Conservation (phyloP, 1,284 basidiomycete genomes). For the Leccinum huronense region DNA sequence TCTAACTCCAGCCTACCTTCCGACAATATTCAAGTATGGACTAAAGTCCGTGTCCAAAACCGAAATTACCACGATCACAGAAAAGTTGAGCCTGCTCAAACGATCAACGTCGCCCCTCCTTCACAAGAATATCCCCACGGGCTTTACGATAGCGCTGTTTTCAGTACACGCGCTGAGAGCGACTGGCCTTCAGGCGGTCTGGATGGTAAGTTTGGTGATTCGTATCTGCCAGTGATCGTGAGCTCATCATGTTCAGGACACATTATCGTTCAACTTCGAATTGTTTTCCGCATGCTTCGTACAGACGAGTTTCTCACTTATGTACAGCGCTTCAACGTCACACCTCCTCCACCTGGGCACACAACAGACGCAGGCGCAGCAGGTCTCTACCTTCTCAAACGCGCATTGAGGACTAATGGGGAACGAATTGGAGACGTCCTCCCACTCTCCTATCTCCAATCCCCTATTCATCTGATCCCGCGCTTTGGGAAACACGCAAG, state of each 20-base stretch:
- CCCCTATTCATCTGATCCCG: not conserved
- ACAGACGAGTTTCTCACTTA: not conserved
- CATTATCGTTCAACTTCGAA: not conserved
- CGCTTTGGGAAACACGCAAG: not conserved
- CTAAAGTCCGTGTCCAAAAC: not conserved
- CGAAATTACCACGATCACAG: not conserved
- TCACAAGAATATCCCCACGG: not conserved
- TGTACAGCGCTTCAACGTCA: not conserved
- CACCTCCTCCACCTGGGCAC: not conserved
- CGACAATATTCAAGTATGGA: not conserved
- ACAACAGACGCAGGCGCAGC: not conserved
- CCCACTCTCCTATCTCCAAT: not conserved
- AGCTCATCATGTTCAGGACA: not conserved
- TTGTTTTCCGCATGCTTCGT: not conserved
- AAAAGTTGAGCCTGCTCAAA: not conserved
- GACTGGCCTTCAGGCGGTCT: not conserved
- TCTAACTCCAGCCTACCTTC: not conserved
- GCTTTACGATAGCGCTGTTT: not conserved
- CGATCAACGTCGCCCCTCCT: not conserved
- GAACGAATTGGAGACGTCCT: not conserved
- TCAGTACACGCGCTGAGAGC: not conserved
- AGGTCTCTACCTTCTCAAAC: not conserved
- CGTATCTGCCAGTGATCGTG: not conserved
- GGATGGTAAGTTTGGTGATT: not conserved
- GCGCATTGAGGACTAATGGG: not conserved